Percentiles rank a stretch among this genome's conserved stretches.
Evolutionary conservation across 352 stramenopile species (phyloP).

Genomic region (Phytophthora brassicae): DNA sequence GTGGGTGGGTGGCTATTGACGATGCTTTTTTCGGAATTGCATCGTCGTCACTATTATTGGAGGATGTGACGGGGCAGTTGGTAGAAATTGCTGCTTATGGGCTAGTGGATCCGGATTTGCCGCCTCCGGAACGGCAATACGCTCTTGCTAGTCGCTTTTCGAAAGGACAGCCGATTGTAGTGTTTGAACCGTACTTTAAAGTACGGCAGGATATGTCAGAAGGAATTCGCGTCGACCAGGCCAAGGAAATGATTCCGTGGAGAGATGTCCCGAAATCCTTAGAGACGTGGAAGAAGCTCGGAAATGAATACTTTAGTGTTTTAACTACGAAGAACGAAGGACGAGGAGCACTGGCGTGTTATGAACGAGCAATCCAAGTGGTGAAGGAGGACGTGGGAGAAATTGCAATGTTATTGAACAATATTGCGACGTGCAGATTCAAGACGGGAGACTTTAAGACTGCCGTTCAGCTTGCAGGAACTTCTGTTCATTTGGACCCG

Average conservation of each 20-base stretch:
- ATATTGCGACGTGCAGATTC: conserved; percentile 27
- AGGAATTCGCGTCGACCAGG: conserved; percentile 22
- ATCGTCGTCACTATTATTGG: conserved; percentile 22
- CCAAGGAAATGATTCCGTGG: conserved; percentile 21
- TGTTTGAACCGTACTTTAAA: conserved; percentile 32
- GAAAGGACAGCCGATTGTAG: conserved; percentile 15
- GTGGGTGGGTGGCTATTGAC: conserved; percentile 33
- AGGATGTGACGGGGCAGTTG: conserved; percentile 28
- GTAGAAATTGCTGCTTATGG: conserved; percentile 25
- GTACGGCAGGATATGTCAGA: conserved; percentile 22
- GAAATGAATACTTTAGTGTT: conserved; percentile 21
- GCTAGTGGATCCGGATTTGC: conserved; percentile 10
- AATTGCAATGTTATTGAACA: conserved; percentile 23
- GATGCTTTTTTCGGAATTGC: conserved; percentile 33
- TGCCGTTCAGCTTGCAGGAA: conserved; percentile 11
- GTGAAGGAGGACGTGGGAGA: neutral
- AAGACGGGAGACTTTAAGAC: conserved; percentile 17
- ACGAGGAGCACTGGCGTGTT: conserved; percentile 19
- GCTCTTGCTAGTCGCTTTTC: conserved; percentile 14
- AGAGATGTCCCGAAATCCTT: conserved; percentile 15
- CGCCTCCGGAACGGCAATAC: conserved; percentile 10
- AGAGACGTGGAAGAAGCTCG: conserved; percentile 20
- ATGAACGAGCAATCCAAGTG: conserved; percentile 13
- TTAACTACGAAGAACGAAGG: conserved; percentile 13
- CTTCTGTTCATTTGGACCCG: conserved; percentile 17